Evolutionary conservation across 129 eudicot genomes (phyloP).

Genomic region (sunflower (Helianthus annuus)): DNA sequence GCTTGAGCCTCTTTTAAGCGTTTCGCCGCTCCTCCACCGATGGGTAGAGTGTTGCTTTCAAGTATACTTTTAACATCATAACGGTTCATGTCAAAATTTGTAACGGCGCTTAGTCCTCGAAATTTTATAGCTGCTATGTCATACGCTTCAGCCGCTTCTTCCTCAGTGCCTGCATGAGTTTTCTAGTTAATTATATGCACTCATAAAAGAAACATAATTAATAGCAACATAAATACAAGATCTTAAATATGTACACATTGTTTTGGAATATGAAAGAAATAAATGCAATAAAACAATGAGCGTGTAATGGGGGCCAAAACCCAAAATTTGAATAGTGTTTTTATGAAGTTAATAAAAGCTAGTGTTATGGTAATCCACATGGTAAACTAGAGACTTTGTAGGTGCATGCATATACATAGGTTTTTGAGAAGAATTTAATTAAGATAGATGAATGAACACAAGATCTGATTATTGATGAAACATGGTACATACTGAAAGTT

Average conservation of each 20-base stretch:
- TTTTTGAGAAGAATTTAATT: constrained; percentile 19
- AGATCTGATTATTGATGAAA: constrained; percentile 13
- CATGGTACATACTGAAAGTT: constrained; percentile 79
- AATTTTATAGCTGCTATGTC: constrained; percentile 98
- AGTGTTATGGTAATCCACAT: constrained; percentile 48
- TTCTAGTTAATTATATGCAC: not conserved
- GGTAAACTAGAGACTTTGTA: constrained; percentile 29
- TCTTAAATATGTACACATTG: not conserved
- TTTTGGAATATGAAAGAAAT: constrained; percentile 24
- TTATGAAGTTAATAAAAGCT: constrained; percentile 31
- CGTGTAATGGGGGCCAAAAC: constrained; percentile 37
- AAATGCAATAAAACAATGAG: constrained; percentile 39
- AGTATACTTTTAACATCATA: constrained; percentile 94
- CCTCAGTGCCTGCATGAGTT: constrained; percentile 76
- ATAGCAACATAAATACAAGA: constrained; percentile 14
- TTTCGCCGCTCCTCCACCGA: constrained; percentile 97
- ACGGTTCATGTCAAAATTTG: constrained; percentile 97
- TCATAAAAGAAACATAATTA: not conserved
- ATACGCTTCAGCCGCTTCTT: constrained; percentile 98
- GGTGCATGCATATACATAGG: constrained; percentile 36
- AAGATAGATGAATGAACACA: constrained; percentile 13
- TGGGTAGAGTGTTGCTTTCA: constrained; percentile 89
- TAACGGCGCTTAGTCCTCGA: constrained; percentile 91
- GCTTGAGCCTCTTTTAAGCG: constrained; percentile 95
- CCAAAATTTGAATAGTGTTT: constrained; percentile 22